Percentiles rank a stretch among this genome's conserved stretches.
These are phyloP conservation scores for Ophiosphaerella korrae DNA, from an alignment of 2,329 filamentous ascomycete species.

Conservation along the genomic window DNA sequence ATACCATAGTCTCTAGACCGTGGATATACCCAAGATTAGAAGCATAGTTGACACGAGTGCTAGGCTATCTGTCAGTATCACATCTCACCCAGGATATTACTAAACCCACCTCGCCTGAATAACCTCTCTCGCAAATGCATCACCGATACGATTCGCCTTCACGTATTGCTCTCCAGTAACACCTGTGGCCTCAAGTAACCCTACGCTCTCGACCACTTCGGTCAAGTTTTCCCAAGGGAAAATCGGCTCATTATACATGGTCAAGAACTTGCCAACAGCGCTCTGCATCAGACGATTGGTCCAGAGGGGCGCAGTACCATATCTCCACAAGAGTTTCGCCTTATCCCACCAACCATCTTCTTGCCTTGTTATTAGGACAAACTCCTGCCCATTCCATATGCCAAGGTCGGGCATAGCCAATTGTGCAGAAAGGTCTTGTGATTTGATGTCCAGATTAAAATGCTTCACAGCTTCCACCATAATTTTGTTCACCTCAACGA, in stretches of 20 bases:
- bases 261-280: constrained; percentile 74
- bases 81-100: neutral
- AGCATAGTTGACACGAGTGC: constrained; percentile 92
- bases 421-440: constrained; percentile 39
- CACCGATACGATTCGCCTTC: constrained; percentile 67
- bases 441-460: constrained; percentile 68
- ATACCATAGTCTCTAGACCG: constrained; percentile 87
- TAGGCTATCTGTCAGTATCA: constrained; percentile 35
- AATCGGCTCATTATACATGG: constrained; percentile 77
- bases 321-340: constrained; percentile 80
- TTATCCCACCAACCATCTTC: constrained; percentile 77
- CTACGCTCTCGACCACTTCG: constrained; percentile 69
- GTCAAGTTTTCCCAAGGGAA: constrained; percentile 86
- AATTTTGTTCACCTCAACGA: constrained; percentile 83
- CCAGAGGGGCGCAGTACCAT: constrained; percentile 77
- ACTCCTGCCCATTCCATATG: constrained; percentile 80
- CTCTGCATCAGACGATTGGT: constrained; percentile 74
- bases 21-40: constrained; percentile 87
- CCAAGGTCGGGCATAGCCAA: constrained; percentile 60
- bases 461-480: constrained; percentile 72
- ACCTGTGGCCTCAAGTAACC: constrained; percentile 67
- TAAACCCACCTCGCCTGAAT: constrained; percentile 68
- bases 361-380: constrained; percentile 70
- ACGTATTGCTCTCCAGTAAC: constrained; percentile 77
- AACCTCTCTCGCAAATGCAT: constrained; percentile 75